Base-by-base conservation (phyloP, 2,329 filamentous ascomycete genomes). In the Keithomyces neogunnii region DNA sequence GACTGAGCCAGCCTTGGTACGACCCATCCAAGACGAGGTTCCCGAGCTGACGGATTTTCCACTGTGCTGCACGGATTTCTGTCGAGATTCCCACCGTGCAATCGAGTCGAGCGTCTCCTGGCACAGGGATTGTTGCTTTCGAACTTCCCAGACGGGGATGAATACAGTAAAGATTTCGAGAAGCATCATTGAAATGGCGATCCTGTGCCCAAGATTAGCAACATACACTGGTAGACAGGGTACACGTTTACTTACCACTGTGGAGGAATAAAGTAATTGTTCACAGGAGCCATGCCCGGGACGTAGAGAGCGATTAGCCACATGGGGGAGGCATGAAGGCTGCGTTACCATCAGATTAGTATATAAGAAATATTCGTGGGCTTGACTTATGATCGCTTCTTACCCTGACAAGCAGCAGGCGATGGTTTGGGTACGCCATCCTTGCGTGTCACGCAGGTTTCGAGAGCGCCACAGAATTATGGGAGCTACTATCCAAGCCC, bases 161-260 rank as follows among this genome's bases (percentile, higher is more conserved):
- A 84, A 78, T 57, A 87, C 71, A 50, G 81, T 79, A 58, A 82
- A 81, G 46, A 82, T 73, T 59, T 87, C 82, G 51, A 85, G 78
- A 52, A 80, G 66, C 58, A 80, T 72, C 59, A 86, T 81, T 29
- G 81, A 82, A 4, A 83, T 65, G 45, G 76, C 75, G 52, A 85
- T 73, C 73, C 73, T 76, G 35, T 0, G 11, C 3, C 31, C 13
- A 40, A 11, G 13, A 52, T 53, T n/a, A 43, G 48, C 46, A 5
- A 45, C 10, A 47, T 46, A 52, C 31, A 49, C 38, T 10, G 36
- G 45, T 43, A 49, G 40, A 47, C 13, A 26, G 31, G n/a, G 35
- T 26, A 6, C 7, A 7, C 5, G 36, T 11, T 8, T 8, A 63
- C 76, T 63, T 65, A 82, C 81, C 83, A 86, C 62, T 82, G 76